Conservation (phyloP, 192 early-diverging fungal species). For the Diversispora eburnea region DNA sequence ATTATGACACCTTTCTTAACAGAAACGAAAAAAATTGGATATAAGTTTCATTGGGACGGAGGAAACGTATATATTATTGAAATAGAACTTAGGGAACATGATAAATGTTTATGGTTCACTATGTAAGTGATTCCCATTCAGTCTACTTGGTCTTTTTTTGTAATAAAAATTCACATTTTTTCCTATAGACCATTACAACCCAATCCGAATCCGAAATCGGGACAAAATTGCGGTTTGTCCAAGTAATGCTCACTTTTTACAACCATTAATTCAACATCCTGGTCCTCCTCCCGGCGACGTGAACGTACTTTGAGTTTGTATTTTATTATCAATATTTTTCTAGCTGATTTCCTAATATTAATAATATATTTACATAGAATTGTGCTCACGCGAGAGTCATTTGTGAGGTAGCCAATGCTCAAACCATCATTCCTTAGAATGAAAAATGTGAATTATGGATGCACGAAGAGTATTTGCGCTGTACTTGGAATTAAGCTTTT, state of each 20-base stretch:
- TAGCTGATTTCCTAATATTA: constrained; percentile 11
- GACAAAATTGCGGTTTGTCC: constrained; percentile 4
- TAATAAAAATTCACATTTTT: background rate
- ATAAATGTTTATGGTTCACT: background rate
- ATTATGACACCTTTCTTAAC: background rate
- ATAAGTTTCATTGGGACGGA: background rate
- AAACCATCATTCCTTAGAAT: background rate
- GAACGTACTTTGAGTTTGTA: background rate
- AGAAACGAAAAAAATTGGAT: background rate
- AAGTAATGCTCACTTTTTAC: background rate
- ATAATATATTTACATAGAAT: constrained; percentile 25
- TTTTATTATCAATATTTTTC: background rate
- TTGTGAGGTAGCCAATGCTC: constrained; percentile 5
- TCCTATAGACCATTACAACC: background rate
- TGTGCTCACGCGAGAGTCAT: constrained; percentile 3
- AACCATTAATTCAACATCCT: background rate
- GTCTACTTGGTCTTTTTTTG: background rate
- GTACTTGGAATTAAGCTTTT: constrained; percentile 26
- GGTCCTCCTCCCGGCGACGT: background rate
- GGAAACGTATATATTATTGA: background rate
- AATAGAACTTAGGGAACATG: background rate
- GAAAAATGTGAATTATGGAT: constrained; percentile 10
- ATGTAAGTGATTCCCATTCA: background rate
- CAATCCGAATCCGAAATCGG: background rate
- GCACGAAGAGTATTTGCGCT: background rate